Conservation (phyloP, 1,284 basidiomycete genomes). For the Marasmius tenuissimus region DNA sequence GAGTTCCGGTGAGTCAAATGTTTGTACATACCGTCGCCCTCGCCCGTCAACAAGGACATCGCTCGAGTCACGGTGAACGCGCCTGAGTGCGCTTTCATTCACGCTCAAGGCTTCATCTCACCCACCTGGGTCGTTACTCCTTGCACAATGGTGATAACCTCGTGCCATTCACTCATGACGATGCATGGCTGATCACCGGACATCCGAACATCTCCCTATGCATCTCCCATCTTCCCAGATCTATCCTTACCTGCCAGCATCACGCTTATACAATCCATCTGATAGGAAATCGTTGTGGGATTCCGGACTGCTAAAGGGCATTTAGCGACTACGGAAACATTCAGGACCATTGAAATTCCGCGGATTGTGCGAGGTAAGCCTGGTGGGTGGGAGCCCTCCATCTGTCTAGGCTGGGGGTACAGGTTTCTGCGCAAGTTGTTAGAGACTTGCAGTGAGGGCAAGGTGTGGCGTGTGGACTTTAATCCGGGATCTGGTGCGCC, state of each 20-base stretch:
- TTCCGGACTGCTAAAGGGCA: slow-evolving; percentile 83
- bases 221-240: not conserved
- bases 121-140: too few relatives aligned
- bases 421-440: slow-evolving; percentile 49
- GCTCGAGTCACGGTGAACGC: not conserved
- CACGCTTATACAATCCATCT: not conserved
- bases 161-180: not conserved
- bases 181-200: not conserved
- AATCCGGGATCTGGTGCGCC: slow-evolving; percentile 52
- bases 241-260: not conserved
- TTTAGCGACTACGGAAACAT: slow-evolving; percentile 60
- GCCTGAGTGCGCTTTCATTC: not conserved
- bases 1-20: slow-evolving; percentile 70
- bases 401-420: slow-evolving; percentile 77
- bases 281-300: slow-evolving; percentile 85
- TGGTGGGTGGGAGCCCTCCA: slow-evolving; percentile 74
- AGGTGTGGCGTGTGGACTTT: slow-evolving; percentile 72
- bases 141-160: not conserved
- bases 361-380: slow-evolving; percentile 74
- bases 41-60: not conserved
- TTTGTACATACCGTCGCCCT: not conserved
- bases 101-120: not conserved
- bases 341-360: slow-evolving; percentile 73
- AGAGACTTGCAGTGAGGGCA: slow-evolving; percentile 15
- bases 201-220: not conserved